Base-by-base conservation (phyloP, 176 grass and related monocot genomes). In the Cymbopogon citratus region DNA sequence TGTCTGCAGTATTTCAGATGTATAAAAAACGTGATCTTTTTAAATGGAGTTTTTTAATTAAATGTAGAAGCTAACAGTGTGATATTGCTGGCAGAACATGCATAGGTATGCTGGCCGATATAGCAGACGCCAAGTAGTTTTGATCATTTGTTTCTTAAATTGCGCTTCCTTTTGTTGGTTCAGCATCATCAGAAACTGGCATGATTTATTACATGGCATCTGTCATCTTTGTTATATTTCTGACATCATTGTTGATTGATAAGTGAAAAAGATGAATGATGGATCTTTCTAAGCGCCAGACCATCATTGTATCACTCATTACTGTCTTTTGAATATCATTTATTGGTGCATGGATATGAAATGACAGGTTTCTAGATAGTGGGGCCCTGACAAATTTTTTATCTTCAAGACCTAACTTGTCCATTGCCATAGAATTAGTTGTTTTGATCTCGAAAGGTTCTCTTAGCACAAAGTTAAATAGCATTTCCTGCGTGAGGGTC, bases 351-450 rank as follows among this genome's bases (percentile, higher is more conserved):
- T 41, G 63, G 26, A n/a, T 72, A 5, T 66, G 65, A 77, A 76
- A 63, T 56, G 21, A 45, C 57, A 24, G 26, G 52, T 73, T 68
- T 73, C 33, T 85, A 41, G 57, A 73, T 16, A 77, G 59, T 85
- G 81, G 66, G 83, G 64, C 60, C 73, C 73, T 39, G 3, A 73
- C 12, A 11, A 57, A 21, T 78, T 36, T 82, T 89, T 67, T 71
- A 85, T 86, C 57, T 44, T 57, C 45, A 8, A 19, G 78, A 77
- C 87, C 87, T 86, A 89, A 89, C 83, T 89, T 89, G 73, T 82
- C 87, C 87, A 86, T 89, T 78, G 56, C 15, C 56, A 34, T 65
- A 41, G 56, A 77, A 81, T 85, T 85, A 72, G 56, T 54, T 81
- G 44, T 43, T 77, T 57, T 65, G 38, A 34, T 77, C 43, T 63